Base-by-base conservation (phyloP, 331 rosid genomes). In the Arachis monticola region DNA sequence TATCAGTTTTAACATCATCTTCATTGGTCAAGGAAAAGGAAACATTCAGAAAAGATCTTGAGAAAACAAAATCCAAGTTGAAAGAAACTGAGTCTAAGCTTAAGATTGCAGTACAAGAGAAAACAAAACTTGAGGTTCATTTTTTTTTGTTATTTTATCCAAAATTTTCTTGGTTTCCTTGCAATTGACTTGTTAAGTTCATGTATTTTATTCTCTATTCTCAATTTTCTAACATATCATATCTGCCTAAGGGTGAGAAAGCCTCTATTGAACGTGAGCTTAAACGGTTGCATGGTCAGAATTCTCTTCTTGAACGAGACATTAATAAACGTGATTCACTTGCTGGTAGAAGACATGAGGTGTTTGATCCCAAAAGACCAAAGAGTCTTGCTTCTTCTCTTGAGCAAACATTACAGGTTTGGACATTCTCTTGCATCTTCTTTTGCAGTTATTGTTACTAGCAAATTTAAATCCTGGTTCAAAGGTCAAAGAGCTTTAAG, bases 11-110 rank as follows among this genome's bases (percentile, higher is more conserved):
- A 57, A 72, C 96, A 72, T 86, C 97, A 46, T 86, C 90, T 80
- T 82, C 91, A 48, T 76, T 87, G 74, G 89, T 78, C 64, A 89
- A 88, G 93, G 98, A 89, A 79, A 91, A 74, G 71, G 98, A 91
- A 80, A 81, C 59, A 50, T 77, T 87, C 60, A 85, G 94, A 85
- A 93, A 86, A 85, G 97, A 91, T 79, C 83, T 91, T 48, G 97
- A 93, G 79, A 93, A 91, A 84, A 79, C 82, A 72, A 91, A 78
- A 85, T 45, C 68, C 71, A 91, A 77, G 87, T 82, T 88, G 84
- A 93, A 89, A 84, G 97, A 91, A 83, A 81, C 83, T 5, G 98
- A 93, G 80, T 84, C 83, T 55, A 93, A 91, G 86, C 97, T 93
- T 72, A 91, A 87, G 91, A 89, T 82, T 78, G 86, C 84, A 51